Base-by-base conservation (phyloP, 148 eudicot genomes). In the Amaranthus cruentus region DNA sequence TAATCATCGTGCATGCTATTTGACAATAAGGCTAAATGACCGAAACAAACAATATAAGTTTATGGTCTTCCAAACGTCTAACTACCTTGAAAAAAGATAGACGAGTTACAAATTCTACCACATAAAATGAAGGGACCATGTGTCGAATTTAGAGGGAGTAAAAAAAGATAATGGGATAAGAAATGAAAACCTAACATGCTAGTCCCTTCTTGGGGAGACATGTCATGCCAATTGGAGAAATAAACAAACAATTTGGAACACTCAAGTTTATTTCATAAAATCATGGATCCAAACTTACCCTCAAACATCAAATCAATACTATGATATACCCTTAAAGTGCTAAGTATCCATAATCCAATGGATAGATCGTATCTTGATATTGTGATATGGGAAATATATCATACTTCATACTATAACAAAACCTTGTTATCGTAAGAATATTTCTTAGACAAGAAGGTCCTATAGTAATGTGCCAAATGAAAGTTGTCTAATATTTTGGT, bases 161-260 rank as follows among this genome's bases (percentile, higher is more conserved):
- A 38, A 28, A 28, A 28, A 48, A 62, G 38, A 55, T 74, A 70
- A 79, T 69, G 81, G 81, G 81, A 55, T 50, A 49, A 56, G 55
- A 74, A 55, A 74, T 79, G 85, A 66, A 78, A 54, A 50, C 63
- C 76, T 74, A 75, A 70, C 62, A 51, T 72, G 70, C 47, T 71
- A 72, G 83, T 68, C 70, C 62, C 88, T 79, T 62, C 73, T 14
- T 60, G 4, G 81, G 85, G 83, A 84, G 73, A 87, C 90, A 83
- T 79, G 80, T 73, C 90, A 84, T 81, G 75, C 74, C 67, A 59
- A 68, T 61, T 70, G 50, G 68, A 52, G 84, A 83, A 53, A 76
- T 77, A 85, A 79, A 76, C n/a, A 79, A 46, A 69, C 56, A 4
- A 65, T n/a, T 47, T 42, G 3, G 1, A 54, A 74, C 38, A 47